Percentiles rank a stretch among this genome's conserved stretches.
These are phyloP conservation scores for Candida dubliniensis DNA, from an alignment of 1,139 yeast species.

Conservation along the genomic window DNA sequence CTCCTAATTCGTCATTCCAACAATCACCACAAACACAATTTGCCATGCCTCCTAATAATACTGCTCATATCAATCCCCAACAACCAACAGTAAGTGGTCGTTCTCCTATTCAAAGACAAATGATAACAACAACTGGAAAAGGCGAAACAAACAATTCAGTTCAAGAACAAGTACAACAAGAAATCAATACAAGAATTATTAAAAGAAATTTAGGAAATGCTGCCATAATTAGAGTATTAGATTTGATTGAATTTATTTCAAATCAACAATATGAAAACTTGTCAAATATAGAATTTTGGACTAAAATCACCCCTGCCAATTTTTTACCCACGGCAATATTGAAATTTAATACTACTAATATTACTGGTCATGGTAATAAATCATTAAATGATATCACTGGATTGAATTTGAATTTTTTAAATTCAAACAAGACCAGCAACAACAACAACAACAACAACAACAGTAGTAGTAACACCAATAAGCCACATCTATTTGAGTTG, in stretches of 20 bases:
- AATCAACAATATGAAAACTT: slow-evolving; percentile 33
- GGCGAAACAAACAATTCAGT: neutral
- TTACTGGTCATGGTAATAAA: neutral
- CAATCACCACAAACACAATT: slow-evolving; percentile 7
- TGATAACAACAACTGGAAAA: neutral
- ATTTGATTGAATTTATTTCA: slow-evolving; percentile 38
- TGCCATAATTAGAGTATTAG: slow-evolving; percentile 42
- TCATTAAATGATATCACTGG: slow-evolving; percentile 11
- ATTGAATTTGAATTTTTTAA: slow-evolving; percentile 10
- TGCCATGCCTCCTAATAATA: slow-evolving; percentile 4
- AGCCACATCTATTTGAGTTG: slow-evolving; percentile 58
- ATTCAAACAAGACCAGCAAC: slow-evolving; percentile 3
- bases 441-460: neutral
- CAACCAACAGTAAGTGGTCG: slow-evolving; percentile 8
- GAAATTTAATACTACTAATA: slow-evolving; percentile 13
- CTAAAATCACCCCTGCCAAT: slow-evolving; percentile 33
- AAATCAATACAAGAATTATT: slow-evolving; percentile 36
- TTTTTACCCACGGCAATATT: slow-evolving; percentile 35
- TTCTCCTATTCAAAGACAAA: slow-evolving; percentile 7
- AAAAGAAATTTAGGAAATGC: slow-evolving; percentile 47
- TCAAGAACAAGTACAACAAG: slow-evolving; percentile 24
- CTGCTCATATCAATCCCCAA: neutral
- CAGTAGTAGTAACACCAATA: neutral
- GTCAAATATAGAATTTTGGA: slow-evolving; percentile 39
- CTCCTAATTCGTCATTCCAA: neutral